Evolutionary conservation across 352 stramenopile genomes (phyloP).

Genomic region (Phytophthora rubi): DNA sequence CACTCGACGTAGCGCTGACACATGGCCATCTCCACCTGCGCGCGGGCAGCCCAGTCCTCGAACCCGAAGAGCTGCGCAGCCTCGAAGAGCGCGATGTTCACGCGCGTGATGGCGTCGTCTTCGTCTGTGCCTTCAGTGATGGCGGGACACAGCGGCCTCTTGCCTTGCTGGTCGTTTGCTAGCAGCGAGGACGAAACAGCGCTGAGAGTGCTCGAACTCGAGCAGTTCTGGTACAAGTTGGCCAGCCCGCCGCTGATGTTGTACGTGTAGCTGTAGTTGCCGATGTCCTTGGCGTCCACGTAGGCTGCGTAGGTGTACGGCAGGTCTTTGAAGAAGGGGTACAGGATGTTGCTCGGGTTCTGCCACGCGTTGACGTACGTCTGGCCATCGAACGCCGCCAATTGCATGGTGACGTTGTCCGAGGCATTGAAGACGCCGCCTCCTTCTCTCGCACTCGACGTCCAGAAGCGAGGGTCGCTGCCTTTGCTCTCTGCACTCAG

Average conservation of each 20-base stretch:
- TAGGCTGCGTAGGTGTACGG: constrained; percentile 50
- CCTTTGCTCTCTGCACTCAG: constrained; percentile 35
- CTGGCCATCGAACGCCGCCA: constrained; percentile 13
- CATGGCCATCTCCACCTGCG: constrained; percentile 63
- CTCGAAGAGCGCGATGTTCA: constrained; percentile 59
- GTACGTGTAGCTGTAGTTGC: constrained; percentile 72
- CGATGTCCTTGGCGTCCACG: constrained; percentile 60
- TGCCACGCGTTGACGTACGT: constrained; percentile 45
- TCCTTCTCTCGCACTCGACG: constrained; percentile 24
- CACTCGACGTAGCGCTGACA: constrained; percentile 65
- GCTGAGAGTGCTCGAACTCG: constrained; percentile 36
- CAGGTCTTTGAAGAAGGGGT: constrained; percentile 72
- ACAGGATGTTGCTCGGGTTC: constrained; percentile 48
- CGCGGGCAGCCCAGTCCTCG: constrained; percentile 37
- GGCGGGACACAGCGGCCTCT: neutral
- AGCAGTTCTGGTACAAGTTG: constrained; percentile 63
- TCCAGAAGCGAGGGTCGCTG: constrained; percentile 41
- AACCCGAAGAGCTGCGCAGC: constrained; percentile 53
- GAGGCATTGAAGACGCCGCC: constrained; percentile 21
- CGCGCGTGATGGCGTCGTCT: constrained; percentile 46
- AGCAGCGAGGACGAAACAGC: constrained; percentile 14
- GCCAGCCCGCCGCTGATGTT: constrained; percentile 45
- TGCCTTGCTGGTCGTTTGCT: neutral
- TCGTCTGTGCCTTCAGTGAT: constrained; percentile 24
- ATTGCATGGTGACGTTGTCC: constrained; percentile 42